Evolutionary conservation across 768 basidiomycete species (phyloP), one percentile per base, ranked within the genome.

Genomic region (Peribolospora baueri): DNA sequence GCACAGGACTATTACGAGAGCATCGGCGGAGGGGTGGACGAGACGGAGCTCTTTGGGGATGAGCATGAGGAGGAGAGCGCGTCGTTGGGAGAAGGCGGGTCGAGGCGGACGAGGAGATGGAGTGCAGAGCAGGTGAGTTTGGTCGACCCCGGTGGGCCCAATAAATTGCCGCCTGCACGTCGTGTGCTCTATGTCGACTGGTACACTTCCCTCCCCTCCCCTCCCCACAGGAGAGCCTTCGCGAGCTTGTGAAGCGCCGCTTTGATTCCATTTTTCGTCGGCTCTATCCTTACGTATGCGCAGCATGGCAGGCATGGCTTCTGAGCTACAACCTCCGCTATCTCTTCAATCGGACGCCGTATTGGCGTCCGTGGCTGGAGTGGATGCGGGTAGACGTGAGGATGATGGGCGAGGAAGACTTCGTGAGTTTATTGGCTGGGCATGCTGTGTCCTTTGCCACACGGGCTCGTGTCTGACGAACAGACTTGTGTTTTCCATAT

Each of bases 1-100:
- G 76, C 79, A 3, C 82, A 84, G 48, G 88, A 93, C 63, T 82
- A 84, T 62, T 91, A 79, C 62, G 91, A 98, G 68, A 75, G 79
- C 46, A 67, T 95, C 10, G 88, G 91, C 4, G 91, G 90, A 36
- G 82, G 82, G 4, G 62, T 80, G 5, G 75, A 76, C 57, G 53
- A 53, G 8, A 25, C 25, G 4, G 60, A 61, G 50, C 58, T 65
- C 36, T 63, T 65, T 43, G 51, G 51, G 11, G 58, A 62, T 39
- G 47, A 52, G 14, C 46, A 10, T 46, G 10, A 14, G 10, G 46
- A 46, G 14, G 46, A 14, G 54, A 45, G 48, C 8, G 57, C 25
- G 25, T 25, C 25, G 25, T 25, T 25, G 25, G 25, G 25, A 25
- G 25, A 25, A 25, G 25, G 25, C 25, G 25, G 25, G 25, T 25